A percentile compares a stretch with the other conserved stretches of the same genome.
Conservation (phyloP, 139 green algal genomes). For the Pseudopediastrum boryanum region DNA sequence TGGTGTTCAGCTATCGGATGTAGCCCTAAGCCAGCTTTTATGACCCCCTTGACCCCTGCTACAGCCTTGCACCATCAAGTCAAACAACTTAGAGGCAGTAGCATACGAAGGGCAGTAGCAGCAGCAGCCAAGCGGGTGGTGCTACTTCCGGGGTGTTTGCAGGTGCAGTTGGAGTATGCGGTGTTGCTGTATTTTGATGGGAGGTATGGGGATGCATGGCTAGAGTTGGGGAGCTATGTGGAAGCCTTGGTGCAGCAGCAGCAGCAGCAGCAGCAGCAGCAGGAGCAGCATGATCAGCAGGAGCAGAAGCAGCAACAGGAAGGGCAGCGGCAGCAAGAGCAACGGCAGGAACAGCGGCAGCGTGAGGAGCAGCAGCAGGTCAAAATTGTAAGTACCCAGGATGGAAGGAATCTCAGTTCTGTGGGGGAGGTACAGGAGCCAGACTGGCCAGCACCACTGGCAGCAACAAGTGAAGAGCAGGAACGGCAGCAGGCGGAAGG, state of each 20-base stretch:
- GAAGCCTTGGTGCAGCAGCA: constrained; percentile 24
- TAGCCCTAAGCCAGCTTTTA: constrained; percentile 42
- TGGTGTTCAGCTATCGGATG: constrained; percentile 54
- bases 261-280: constrained; percentile 2
- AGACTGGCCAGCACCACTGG: too few species aligned
- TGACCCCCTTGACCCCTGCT: constrained; percentile 46
- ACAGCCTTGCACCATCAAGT: constrained; percentile 43
- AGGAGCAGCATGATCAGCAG: constrained; percentile 7
- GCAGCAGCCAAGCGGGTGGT: constrained; percentile 52
- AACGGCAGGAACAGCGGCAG: background rate
- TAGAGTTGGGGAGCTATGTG: constrained; percentile 53
- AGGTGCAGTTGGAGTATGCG: constrained; percentile 57
- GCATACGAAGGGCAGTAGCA: constrained; percentile 50
- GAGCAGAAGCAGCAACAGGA: background rate
- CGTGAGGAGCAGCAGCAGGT: too few species aligned
- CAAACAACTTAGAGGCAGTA: constrained; percentile 17
- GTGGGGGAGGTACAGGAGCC: too few species aligned
- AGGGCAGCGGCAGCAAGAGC: background rate
- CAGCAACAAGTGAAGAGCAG: too few species aligned
- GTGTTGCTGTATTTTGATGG: constrained; percentile 63
- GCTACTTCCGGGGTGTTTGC: constrained; percentile 51
- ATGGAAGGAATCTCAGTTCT: too few species aligned
- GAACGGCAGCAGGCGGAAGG: too few species aligned
- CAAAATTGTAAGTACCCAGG: too few species aligned
- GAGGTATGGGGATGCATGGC: constrained; percentile 57